phyloP scores from a whole-genome alignment of 768 basidiomycete species.

The Mycena crocata region DNA sequence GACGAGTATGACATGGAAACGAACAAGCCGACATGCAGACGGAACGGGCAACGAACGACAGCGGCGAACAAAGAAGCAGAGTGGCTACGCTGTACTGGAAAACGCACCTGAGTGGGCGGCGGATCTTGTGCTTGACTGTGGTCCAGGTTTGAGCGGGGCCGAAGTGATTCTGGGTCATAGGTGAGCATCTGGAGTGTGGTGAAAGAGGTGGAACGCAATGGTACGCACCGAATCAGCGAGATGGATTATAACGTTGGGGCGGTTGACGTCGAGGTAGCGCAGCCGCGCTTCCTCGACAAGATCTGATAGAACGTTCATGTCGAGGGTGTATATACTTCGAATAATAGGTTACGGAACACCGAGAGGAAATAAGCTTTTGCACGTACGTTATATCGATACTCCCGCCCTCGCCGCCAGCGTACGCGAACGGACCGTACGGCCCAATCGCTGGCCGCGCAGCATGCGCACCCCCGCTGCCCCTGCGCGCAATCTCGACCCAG shows the following conservation, averaged over 20 bases:
- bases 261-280: conserved; percentile 54
- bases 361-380: background rate
- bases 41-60: too few relatives aligned
- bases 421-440: conserved; percentile 5
- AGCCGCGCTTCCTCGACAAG: conserved; percentile 56
- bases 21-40: too few relatives aligned
- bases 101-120: conserved; percentile 39
- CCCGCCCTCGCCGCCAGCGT: conserved; percentile 3
- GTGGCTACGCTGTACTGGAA: too few relatives aligned
- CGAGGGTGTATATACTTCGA: conserved; percentile 55
- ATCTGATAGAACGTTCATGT: conserved; percentile 53
- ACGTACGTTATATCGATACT: conserved; percentile 50
- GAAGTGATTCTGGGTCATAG: conserved; percentile 14
- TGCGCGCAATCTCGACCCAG: conserved; percentile 52
- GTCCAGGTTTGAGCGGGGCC: conserved; percentile 32
- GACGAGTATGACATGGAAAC: too few relatives aligned
- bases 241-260: conserved; percentile 57
- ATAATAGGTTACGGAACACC: background rate
- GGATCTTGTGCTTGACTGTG: conserved; percentile 37
- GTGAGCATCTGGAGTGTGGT: background rate
- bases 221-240: conserved; percentile 45
- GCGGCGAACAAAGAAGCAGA: too few relatives aligned
- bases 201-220: background rate
- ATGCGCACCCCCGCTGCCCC: conserved; percentile 21
- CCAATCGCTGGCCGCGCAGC: conserved; percentile 6